Evolutionary conservation across 208 protist species (phyloP).

Genomic region (Trypanosomatidae sp.): DNA sequence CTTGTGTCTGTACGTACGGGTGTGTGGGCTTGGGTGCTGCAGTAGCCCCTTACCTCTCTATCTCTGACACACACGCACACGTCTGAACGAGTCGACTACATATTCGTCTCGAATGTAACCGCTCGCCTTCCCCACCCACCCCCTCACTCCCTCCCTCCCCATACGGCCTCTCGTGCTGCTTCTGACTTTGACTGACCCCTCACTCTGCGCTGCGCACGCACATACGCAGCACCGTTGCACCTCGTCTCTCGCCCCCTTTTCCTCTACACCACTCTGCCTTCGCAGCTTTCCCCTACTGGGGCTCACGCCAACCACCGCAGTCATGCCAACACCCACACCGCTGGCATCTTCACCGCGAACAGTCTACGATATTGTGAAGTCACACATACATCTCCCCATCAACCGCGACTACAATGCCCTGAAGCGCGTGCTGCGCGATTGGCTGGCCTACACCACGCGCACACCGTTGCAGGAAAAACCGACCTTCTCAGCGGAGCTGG

Average conservation of each 20-base stretch:
- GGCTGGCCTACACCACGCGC: slow-evolving; percentile 53
- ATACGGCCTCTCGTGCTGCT: not conserved
- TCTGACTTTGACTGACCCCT: not conserved
- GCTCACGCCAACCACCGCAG: not conserved
- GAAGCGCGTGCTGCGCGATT: slow-evolving; percentile 66
- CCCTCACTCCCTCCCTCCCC: not conserved
- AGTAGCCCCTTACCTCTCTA: not conserved
- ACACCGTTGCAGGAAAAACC: slow-evolving; percentile 59
- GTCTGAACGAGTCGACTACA: not conserved
- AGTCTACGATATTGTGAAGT: slow-evolving; percentile 51
- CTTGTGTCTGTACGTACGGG: not conserved
- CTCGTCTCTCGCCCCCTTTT: not conserved
- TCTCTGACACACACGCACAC: not conserved
- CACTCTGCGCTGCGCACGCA: not conserved
- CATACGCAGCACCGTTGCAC: not conserved
- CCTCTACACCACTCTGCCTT: not conserved
- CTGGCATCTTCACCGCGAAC: slow-evolving; percentile 1
- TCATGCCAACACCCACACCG: not conserved
- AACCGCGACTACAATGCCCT: slow-evolving; percentile 49
- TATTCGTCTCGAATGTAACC: not conserved
- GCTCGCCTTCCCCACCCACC: not conserved
- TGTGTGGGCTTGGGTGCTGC: not conserved
- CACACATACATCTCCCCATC: slow-evolving; percentile 60
- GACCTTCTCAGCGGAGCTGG: slow-evolving; percentile 51
- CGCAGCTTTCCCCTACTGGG: not conserved